phyloP scores from a whole-genome alignment of 495 filamentous ascomycete genomes.

The Penicillium soppii region DNA sequence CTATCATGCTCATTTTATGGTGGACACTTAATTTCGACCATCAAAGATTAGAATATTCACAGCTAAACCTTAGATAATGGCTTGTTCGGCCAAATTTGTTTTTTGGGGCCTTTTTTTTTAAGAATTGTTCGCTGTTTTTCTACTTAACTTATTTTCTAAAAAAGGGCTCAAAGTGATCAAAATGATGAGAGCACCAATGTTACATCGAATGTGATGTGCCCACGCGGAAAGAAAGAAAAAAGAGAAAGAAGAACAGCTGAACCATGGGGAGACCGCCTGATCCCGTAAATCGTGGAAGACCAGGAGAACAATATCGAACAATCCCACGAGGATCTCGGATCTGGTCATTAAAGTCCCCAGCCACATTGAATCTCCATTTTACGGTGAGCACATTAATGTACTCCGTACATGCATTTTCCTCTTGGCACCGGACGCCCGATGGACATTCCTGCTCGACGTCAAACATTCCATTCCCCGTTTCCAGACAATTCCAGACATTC shows the following conservation, averaged over 20 bases:
- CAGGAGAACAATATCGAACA: not conserved
- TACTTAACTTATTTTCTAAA: not conserved
- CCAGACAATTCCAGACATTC: not conserved
- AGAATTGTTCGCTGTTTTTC: not conserved
- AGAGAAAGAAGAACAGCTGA: not conserved
- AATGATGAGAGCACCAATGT: too few species aligned
- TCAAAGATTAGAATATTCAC: not conserved
- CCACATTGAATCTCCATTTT: not conserved
- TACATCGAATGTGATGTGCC: too few species aligned
- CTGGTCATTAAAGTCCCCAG: not conserved
- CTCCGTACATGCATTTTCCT: not conserved
- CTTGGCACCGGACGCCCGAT: not conserved
- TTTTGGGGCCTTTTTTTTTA: not conserved
- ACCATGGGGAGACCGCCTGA: not conserved
- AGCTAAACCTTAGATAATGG: not conserved
- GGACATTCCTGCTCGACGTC: conserved; percentile 1
- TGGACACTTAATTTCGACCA: not conserved
- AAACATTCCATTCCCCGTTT: not conserved
- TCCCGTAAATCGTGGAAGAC: too few species aligned
- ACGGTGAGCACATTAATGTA: not conserved
- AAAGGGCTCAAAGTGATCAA: too few species aligned
- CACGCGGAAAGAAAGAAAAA: not conserved
- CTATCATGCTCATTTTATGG: not conserved
- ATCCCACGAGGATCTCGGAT: not conserved
- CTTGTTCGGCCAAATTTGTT: too few species aligned